These are phyloP conservation scores for Chloris gayana DNA, from an alignment of 176 grass and related monocot species.

Conservation along the genomic window DNA sequence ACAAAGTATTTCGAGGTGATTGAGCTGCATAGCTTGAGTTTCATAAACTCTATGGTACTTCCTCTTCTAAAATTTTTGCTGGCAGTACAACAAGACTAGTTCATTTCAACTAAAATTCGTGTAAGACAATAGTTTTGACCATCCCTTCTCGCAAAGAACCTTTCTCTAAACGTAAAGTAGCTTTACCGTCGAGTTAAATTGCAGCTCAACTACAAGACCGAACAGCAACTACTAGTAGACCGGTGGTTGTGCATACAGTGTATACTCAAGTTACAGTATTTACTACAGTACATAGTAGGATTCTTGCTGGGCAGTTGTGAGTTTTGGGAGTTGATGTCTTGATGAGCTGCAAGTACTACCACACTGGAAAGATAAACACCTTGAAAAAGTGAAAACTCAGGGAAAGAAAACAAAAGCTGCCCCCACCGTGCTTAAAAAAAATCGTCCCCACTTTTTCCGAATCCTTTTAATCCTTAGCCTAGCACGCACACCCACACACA, in stretches of 20 bases:
- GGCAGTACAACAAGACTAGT: too few species aligned
- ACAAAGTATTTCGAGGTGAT: background rate
- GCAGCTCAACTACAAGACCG: constrained; percentile 29
- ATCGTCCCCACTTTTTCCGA: background rate
- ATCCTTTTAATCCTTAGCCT: constrained; percentile 46
- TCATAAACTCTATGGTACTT: background rate
- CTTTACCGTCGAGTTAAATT: constrained; percentile 27
- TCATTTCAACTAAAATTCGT: too few species aligned
- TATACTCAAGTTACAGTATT: constrained; percentile 3
- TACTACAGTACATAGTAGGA: constrained; percentile 40
- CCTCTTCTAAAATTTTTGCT: too few species aligned
- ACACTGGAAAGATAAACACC: constrained; percentile 36
- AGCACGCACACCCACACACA: constrained; percentile 16
- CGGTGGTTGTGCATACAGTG: constrained; percentile 4
- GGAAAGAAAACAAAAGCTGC: constrained; percentile 10
- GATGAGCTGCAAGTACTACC: constrained; percentile 37
- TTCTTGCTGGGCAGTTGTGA: constrained; percentile 43
- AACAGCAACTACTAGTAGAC: background rate
- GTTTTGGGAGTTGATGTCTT: constrained; percentile 37
- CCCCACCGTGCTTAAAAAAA: background rate
- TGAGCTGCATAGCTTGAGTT: background rate
- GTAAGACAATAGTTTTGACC: background rate
- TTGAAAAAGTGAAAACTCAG: constrained; percentile 47
- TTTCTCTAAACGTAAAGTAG: constrained; percentile 22
- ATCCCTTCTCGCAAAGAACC: background rate